Percentiles rank a stretch among this genome's conserved stretches.
Evolutionary conservation across 176 grass and related monocot genomes (phyloP).

Genomic region (Phoenix roebelenii): DNA sequence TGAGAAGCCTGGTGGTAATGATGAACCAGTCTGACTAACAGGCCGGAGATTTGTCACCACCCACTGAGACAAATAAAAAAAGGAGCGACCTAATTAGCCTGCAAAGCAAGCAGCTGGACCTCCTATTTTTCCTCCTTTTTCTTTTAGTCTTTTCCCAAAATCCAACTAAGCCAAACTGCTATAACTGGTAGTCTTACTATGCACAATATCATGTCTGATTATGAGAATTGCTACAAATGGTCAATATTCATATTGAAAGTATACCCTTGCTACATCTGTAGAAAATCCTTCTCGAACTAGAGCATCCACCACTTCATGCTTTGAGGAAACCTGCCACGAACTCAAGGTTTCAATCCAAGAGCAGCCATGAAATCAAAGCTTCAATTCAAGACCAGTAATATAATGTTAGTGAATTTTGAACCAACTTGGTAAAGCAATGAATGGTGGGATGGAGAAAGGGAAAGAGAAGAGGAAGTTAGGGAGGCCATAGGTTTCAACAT

Average conservation of each 20-base stretch:
- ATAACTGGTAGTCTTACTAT: too few relatives aligned
- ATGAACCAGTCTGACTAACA: slow-evolving; percentile 27
- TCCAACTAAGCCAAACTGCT: too few relatives aligned
- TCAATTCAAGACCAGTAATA: too few relatives aligned
- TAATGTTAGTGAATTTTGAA: too few relatives aligned
- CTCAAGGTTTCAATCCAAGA: slow-evolving; percentile 16
- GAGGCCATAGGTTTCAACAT: too few relatives aligned
- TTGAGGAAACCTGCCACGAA: slow-evolving; percentile 52
- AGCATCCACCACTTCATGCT: slow-evolving; percentile 61
- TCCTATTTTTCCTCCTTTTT: too few relatives aligned
- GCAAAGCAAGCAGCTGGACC: too few relatives aligned
- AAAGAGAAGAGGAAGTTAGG: too few relatives aligned
- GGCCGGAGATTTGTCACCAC: slow-evolving; percentile 67
- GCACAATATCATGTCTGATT: neutral
- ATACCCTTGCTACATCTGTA: slow-evolving; percentile 77
- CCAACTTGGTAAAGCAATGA: too few relatives aligned
- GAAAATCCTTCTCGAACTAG: slow-evolving; percentile 69
- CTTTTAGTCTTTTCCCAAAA: too few relatives aligned
- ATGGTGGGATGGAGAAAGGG: too few relatives aligned
- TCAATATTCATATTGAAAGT: slow-evolving; percentile 6
- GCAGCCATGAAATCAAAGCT: neutral
- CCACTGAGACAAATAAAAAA: slow-evolving; percentile 48
- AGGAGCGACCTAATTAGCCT: neutral
- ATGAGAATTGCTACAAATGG: neutral
- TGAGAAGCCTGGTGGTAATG: slow-evolving; percentile 42